Conservation (phyloP, 1,284 basidiomycete genomes). For the Sanghuangporus weigelae region DNA sequence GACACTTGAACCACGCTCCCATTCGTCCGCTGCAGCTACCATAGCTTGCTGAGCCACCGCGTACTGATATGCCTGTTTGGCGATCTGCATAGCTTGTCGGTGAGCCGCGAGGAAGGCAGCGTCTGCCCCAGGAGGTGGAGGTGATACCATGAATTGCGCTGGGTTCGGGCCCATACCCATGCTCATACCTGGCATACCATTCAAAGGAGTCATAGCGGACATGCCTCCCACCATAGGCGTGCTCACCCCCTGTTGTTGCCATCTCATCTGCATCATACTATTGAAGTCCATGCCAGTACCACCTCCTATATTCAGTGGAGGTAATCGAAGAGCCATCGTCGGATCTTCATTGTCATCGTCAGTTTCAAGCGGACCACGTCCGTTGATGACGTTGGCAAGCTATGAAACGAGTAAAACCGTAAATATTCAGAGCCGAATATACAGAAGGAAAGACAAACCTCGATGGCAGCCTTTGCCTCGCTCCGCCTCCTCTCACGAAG, state of each 20-base stretch:
- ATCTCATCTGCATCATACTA: conserved; percentile 20
- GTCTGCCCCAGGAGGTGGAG: conserved; percentile 37
- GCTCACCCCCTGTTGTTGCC: conserved; percentile 19
- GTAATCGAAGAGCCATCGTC: conserved; percentile 33
- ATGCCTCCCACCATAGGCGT: conserved; percentile 11
- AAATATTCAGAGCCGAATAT: conserved; percentile 13
- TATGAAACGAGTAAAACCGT: conserved; percentile 25
- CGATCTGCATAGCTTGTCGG: conserved; percentile 74
- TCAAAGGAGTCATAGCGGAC: conserved; percentile 36
- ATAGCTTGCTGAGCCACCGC: conserved; percentile 83
- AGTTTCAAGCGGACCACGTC: conserved; percentile 52
- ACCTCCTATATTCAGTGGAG: conserved; percentile 14
- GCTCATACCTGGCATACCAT: conserved; percentile 5
- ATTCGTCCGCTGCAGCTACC: conserved; percentile 75
- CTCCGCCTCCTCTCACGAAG: conserved; percentile 50
- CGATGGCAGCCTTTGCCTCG: conserved; percentile 66
- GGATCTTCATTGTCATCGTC: conserved; percentile 53
- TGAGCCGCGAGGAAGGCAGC: conserved; percentile 62
- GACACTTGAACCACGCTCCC: conserved; percentile 69
- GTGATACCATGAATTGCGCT: conserved; percentile 44
- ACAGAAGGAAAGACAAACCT: conserved; percentile 43
- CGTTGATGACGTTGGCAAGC: conserved; percentile 79
- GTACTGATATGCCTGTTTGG: conserved; percentile 81
- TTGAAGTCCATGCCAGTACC: conserved; percentile 18
- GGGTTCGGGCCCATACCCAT: conserved; percentile 31